Evolutionary conservation across 306 rosid species (phyloP).

Genomic region (Vigna reflexopilosa): DNA sequence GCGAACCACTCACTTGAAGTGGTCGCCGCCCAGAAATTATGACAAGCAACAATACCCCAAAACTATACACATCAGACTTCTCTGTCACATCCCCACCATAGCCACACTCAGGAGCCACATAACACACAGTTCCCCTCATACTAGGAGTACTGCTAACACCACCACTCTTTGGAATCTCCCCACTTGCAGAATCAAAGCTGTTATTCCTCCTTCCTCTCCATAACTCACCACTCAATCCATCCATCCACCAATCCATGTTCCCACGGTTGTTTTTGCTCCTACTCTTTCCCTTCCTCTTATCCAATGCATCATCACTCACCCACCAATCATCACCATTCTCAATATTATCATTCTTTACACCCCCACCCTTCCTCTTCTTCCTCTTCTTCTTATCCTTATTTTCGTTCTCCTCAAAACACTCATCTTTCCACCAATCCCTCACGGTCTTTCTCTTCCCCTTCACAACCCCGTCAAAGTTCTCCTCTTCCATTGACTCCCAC

Average conservation of each 20-base stretch:
- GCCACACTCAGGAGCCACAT: slow-evolving; percentile 94
- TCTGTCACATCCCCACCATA: slow-evolving; percentile 79
- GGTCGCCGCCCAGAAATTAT: slow-evolving; percentile 90
- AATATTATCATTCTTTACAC: slow-evolving; percentile 40
- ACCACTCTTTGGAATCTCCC: slow-evolving; percentile 86
- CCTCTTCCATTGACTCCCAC: slow-evolving; percentile 94
- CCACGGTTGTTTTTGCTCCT: slow-evolving; percentile 64
- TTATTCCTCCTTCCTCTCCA: slow-evolving; percentile 66
- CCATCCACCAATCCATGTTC: slow-evolving; percentile 84
- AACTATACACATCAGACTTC: slow-evolving; percentile 92
- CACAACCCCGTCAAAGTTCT: slow-evolving; percentile 42
- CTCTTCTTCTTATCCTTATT: slow-evolving; percentile 56
- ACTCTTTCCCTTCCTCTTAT: slow-evolving; percentile 62
- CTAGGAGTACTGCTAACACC: slow-evolving; percentile 97
- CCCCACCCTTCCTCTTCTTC: slow-evolving; percentile 49
- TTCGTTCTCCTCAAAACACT: slow-evolving; percentile 70
- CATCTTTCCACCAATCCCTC: slow-evolving; percentile 99
- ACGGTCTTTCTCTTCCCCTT: slow-evolving; percentile 74
- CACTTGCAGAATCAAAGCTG: slow-evolving; percentile 71
- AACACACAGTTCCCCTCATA: slow-evolving; percentile 94
- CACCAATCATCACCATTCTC: slow-evolving; percentile 65
- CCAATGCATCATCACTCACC: slow-evolving; percentile 68
- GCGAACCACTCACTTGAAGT: slow-evolving; percentile 87
- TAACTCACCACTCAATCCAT: slow-evolving; percentile 75
- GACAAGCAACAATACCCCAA: slow-evolving; percentile 82